Percentiles rank a stretch among this genome's conserved stretches.
Evolutionary conservation across 1,284 basidiomycete species (phyloP).

Genomic region (Microbotryum silenes-acaulis): DNA sequence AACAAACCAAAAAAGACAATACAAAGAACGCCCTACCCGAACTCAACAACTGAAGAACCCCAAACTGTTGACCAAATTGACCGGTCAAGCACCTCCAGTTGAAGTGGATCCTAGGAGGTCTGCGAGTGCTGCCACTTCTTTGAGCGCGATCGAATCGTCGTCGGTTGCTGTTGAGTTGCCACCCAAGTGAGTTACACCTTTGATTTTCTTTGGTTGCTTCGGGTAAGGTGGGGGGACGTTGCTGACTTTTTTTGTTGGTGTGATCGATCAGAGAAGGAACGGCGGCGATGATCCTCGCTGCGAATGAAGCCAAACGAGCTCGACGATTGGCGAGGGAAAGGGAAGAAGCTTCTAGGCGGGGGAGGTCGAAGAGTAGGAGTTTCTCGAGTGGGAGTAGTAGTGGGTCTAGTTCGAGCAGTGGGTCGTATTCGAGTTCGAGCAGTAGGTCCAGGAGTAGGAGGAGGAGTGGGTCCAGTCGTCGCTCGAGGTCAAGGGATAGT

Average conservation of each 20-base stretch:
- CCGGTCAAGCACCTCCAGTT: conserved; percentile 3
- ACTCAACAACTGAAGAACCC: conserved; percentile 31
- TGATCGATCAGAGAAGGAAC: conserved; percentile 20
- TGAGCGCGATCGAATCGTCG: background rate
- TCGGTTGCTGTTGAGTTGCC: background rate
- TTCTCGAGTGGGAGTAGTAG: conserved; percentile 6
- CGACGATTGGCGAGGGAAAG: background rate
- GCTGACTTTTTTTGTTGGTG: no score
- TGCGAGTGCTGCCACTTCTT: background rate
- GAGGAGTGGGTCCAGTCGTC: background rate
- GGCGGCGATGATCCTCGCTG: conserved; percentile 27
- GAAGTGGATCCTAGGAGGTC: background rate
- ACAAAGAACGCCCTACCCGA: conserved; percentile 11
- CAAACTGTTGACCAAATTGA: conserved; percentile 15
- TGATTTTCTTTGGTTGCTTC: no score
- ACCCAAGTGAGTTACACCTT: background rate
- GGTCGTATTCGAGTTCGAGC: background rate
- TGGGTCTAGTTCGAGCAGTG: conserved; percentile 3
- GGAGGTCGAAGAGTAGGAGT: conserved; percentile 1
- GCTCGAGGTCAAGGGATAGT: conserved; percentile 6
- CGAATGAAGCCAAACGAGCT: conserved; percentile 26
- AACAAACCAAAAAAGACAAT: conserved; percentile 6
- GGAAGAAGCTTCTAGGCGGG: conserved; percentile 1
- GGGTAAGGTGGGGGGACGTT: no score
- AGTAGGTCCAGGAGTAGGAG: background rate